A percentile compares a stretch with the other conserved stretches of the same genome.
Conservation (phyloP, 768 basidiomycete genomes). For the Coprinellus micaceus region DNA sequence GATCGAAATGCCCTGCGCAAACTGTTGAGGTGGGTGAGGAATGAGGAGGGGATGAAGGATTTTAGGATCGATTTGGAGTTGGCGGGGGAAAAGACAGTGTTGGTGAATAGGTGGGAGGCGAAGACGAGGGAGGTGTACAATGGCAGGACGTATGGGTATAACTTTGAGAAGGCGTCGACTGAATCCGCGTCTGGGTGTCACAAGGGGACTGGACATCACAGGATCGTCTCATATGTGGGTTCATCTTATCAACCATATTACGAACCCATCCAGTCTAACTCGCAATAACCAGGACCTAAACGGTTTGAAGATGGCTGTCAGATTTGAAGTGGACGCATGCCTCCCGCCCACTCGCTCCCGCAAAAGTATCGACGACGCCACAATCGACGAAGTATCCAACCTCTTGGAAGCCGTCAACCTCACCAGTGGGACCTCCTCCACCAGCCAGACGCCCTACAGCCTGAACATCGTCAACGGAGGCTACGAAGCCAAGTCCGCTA, state of each 20-base stretch:
- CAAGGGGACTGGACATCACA: slow-evolving; percentile 53
- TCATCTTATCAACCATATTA: neutral
- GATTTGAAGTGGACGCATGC: slow-evolving; percentile 29
- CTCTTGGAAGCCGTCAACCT: slow-evolving; percentile 31
- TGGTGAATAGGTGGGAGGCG: slow-evolving; percentile 60
- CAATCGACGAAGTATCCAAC: slow-evolving; percentile 34
- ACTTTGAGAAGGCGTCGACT: slow-evolving; percentile 59
- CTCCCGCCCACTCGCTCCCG: slow-evolving; percentile 20
- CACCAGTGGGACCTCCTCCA: slow-evolving; percentile 13
- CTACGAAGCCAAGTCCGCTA: slow-evolving; percentile 36
- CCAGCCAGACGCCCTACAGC: neutral
- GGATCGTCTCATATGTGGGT: slow-evolving; percentile 61
- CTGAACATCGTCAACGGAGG: slow-evolving; percentile 30
- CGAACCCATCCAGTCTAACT: slow-evolving; percentile 2
- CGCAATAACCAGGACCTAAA: slow-evolving; percentile 44
- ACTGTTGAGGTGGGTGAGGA: slow-evolving; percentile 53
- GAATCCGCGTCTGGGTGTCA: slow-evolving; percentile 45
- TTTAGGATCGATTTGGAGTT: slow-evolving; percentile 74
- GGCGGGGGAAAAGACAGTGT: slow-evolving; percentile 51
- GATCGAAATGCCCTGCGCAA: slow-evolving; percentile 68
- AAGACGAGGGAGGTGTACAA: slow-evolving; percentile 29
- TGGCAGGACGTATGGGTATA: slow-evolving; percentile 50
- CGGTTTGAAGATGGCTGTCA: slow-evolving; percentile 33
- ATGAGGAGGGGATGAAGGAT: slow-evolving; percentile 32
- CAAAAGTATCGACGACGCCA: slow-evolving; percentile 21